phyloP scores from a whole-genome alignment of 257 asterid species.

The Przewalskia tangutica region DNA sequence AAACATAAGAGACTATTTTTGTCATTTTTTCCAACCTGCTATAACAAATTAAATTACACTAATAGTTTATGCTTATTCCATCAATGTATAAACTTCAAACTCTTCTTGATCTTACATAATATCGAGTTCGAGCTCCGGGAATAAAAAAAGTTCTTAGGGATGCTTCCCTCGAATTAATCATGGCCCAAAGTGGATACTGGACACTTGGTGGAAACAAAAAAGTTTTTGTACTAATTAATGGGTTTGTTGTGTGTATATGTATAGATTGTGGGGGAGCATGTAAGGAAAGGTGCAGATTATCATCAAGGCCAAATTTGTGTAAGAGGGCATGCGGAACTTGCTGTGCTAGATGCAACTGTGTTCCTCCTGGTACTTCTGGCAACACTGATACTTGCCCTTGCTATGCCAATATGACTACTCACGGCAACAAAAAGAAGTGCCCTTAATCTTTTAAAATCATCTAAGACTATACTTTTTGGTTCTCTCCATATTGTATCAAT shows the following conservation, averaged over 20 bases:
- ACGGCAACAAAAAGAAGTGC: constrained; percentile 19
- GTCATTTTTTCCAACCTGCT: too few species aligned
- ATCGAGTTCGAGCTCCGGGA: too few species aligned
- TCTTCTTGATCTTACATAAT: too few species aligned
- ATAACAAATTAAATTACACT: too few species aligned
- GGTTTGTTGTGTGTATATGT: neutral
- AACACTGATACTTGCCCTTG: constrained; percentile 22
- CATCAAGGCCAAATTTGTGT: constrained; percentile 25
- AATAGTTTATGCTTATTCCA: too few species aligned
- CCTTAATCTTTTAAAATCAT: constrained; percentile 5
- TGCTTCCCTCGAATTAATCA: too few species aligned
- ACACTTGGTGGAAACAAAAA: too few species aligned
- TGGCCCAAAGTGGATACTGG: too few species aligned
- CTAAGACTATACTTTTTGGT: neutral
- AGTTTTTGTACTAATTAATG: neutral
- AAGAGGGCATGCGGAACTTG: constrained; percentile 33
- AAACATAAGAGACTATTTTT: too few species aligned
- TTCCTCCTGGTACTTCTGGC: constrained; percentile 35
- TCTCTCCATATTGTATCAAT: neutral
- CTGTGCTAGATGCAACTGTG: constrained; percentile 28
- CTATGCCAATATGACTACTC: constrained; percentile 26
- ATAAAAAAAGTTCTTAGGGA: too few species aligned
- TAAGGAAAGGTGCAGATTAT: constrained; percentile 15
- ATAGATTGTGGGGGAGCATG: constrained; percentile 29
- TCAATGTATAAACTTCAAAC: too few species aligned